These are phyloP conservation scores for Geotrichum aggregatum DNA, from an alignment of 1,139 yeast species.

Conservation along the genomic window DNA sequence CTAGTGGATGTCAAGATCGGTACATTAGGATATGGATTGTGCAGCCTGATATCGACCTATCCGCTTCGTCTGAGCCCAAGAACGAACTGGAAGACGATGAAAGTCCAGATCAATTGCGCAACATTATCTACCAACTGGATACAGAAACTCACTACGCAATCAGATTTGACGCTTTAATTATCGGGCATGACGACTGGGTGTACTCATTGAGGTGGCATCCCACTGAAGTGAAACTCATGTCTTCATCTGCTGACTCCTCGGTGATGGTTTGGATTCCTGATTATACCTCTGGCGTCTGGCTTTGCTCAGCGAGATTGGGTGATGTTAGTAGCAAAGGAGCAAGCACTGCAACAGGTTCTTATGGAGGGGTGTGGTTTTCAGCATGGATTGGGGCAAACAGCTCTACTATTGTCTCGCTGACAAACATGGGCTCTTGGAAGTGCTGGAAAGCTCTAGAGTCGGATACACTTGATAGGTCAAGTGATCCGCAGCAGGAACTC, in stretches of 20 bases:
- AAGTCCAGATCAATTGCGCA: slow-evolving; percentile 25
- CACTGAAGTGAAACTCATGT: slow-evolving; percentile 47
- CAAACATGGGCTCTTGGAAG: slow-evolving; percentile 86
- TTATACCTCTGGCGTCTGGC: slow-evolving; percentile 82
- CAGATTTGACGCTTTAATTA: slow-evolving; percentile 83
- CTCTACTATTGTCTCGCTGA: slow-evolving; percentile 65
- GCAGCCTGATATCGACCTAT: slow-evolving; percentile 47
- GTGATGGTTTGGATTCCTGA: slow-evolving; percentile 97
- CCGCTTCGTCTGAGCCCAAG: slow-evolving; percentile 19
- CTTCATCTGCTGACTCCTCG: slow-evolving; percentile 92
- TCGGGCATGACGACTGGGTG: slow-evolving; percentile 99
- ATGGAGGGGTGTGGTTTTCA: slow-evolving; percentile 96
- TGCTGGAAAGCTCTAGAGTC: slow-evolving; percentile 46
- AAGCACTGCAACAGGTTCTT: slow-evolving; percentile 94
- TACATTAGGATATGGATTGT: slow-evolving; percentile 84
- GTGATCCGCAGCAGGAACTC: slow-evolving; percentile 7
- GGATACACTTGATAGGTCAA: not conserved
- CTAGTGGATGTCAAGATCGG: slow-evolving; percentile 86
- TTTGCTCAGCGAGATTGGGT: slow-evolving; percentile 75
- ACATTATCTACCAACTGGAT: slow-evolving; percentile 32
- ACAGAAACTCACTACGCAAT: slow-evolving; percentile 47
- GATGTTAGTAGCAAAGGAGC: slow-evolving; percentile 95
- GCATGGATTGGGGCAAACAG: slow-evolving; percentile 61
- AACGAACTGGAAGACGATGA: slow-evolving; percentile 23
- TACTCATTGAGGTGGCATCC: slow-evolving; percentile 82